Evolutionary conservation across 768 basidiomycete species (phyloP), one percentile per base, ranked within the genome.

Genomic region (Coprinopsis cinerea): DNA sequence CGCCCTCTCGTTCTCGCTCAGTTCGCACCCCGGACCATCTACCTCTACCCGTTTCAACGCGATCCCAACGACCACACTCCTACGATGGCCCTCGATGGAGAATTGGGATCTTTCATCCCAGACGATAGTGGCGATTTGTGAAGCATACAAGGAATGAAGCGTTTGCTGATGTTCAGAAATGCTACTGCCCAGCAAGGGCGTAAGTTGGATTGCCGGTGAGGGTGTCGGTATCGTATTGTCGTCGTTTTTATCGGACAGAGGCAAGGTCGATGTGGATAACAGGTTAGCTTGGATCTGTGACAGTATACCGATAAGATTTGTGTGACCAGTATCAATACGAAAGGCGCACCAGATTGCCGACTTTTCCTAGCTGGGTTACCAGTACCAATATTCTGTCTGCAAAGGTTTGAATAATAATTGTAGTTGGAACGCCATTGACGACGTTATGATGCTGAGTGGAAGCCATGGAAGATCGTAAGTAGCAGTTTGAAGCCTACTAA

Each of bases 281-380:
- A 92, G 74, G 6, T 81, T 78, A 30, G 79, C 87, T 75, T 94
- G 89, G 44, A 92, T 87, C 91, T 94, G 58, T 39, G n/a, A 3
- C 1, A 3, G 4, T 25, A 53, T 42, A 18, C 27, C 42, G 15
- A 26, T 58, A 47, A 10, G 51, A 17, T 32, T 34, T 4, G 39
- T 45, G 48, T 37, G 23, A 43, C 22, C 14, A 22, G n/a, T 39
- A 35, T 34, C 30, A 44, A 45, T 39, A 11, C 24, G 22, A 5
- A 26, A 10, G 23, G 58, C 68, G 64, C 61, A 95, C 92, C 69
- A 98, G 62, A 61, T 76, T 82, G 49, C 94, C 94, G 11, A 95
- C 85, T 78, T 92, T 94, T 32, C 89, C 88, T 53, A 91, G 63
- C 65, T 98, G 94, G 1, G 92, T 93, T 47, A 97, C 75, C 20